Evolutionary conservation across 371 early-diverging fungal species (phyloP).

Genomic region (Chytridium lagenaria): DNA sequence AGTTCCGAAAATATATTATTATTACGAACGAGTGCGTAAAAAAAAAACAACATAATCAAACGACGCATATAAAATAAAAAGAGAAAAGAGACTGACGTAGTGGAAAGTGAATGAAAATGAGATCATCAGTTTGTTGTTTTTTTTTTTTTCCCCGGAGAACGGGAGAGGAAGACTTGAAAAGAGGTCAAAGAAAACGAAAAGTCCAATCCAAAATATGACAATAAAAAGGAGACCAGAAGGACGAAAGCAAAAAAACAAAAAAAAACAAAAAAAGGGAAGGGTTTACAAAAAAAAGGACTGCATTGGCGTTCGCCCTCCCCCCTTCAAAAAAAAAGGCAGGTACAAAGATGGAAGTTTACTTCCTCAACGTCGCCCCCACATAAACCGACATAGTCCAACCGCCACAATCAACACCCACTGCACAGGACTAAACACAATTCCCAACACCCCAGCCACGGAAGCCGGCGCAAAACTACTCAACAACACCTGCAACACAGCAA

Average conservation of each 20-base stretch:
- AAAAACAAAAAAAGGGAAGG: neutral
- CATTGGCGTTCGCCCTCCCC: too few relatives aligned
- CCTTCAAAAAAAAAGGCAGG: neutral
- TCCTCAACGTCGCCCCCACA: slow-evolving; percentile 17
- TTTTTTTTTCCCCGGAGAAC: too few relatives aligned
- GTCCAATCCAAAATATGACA: too few relatives aligned
- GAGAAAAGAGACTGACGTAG: too few relatives aligned
- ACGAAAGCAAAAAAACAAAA: neutral
- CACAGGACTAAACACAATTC: slow-evolving; percentile 5
- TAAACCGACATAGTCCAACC: slow-evolving; percentile 2
- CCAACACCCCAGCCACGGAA: neutral
- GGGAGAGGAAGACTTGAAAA: neutral
- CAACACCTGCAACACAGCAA: slow-evolving; percentile 1
- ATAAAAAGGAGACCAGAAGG: neutral
- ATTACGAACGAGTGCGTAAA: too few relatives aligned
- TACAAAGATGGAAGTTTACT: neutral
- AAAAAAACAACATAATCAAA: too few relatives aligned
- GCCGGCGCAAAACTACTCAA: neutral
- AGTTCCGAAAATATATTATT: too few relatives aligned
- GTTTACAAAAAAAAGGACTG: too few relatives aligned
- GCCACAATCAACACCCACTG: slow-evolving; percentile 17
- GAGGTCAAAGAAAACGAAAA: too few relatives aligned
- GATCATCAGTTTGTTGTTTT: too few relatives aligned
- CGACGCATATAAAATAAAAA: too few relatives aligned
- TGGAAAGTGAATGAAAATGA: too few relatives aligned